Evolutionary conservation across 306 rosid species (phyloP).

Genomic region (Canavalia ensiformis): DNA sequence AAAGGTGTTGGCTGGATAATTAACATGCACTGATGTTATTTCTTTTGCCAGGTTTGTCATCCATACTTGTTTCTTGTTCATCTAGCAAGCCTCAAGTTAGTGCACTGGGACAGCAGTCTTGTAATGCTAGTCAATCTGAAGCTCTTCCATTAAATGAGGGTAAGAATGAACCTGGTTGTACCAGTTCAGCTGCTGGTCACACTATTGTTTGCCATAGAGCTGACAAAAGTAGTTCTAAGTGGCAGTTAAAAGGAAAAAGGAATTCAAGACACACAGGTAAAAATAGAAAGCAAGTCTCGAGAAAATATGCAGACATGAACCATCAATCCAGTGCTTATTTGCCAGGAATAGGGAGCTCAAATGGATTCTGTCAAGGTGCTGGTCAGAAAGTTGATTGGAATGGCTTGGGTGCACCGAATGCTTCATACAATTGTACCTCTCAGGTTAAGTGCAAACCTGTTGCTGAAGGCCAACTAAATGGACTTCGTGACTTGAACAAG

Average conservation of each 20-base stretch:
- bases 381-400: slow-evolving; percentile 64
- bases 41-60: slow-evolving; percentile 62
- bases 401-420: slow-evolving; percentile 48
- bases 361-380: slow-evolving; percentile 57
- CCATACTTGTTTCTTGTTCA: slow-evolving; percentile 59
- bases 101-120: slow-evolving; percentile 60
- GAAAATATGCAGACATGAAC: slow-evolving; percentile 62
- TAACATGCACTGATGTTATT: slow-evolving; percentile 49
- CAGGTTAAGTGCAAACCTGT: slow-evolving; percentile 59
- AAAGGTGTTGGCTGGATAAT: slow-evolving; percentile 7
- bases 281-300: slow-evolving; percentile 66
- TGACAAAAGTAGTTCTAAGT: slow-evolving; percentile 83
- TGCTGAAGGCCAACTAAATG: slow-evolving; percentile 62
- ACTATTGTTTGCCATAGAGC: slow-evolving; percentile 55
- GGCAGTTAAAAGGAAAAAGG: slow-evolving; percentile 97
- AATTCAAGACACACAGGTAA: slow-evolving; percentile 74
- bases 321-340: slow-evolving; percentile 57
- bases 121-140: slow-evolving; percentile 63
- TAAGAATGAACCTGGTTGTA: slow-evolving; percentile 65
- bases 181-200: slow-evolving; percentile 63
- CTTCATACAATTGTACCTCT: slow-evolving; percentile 52
- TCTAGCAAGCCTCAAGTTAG: slow-evolving; percentile 59
- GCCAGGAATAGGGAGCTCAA: slow-evolving; percentile 57
- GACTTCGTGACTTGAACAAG: slow-evolving; percentile 56
- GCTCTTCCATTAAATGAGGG: slow-evolving; percentile 55